A percentile compares a stretch with the other conserved stretches of the same genome.
These are phyloP conservation scores for Penicillium rolfsii DNA, from an alignment of 2,329 filamentous ascomycete species.

Conservation along the genomic window DNA sequence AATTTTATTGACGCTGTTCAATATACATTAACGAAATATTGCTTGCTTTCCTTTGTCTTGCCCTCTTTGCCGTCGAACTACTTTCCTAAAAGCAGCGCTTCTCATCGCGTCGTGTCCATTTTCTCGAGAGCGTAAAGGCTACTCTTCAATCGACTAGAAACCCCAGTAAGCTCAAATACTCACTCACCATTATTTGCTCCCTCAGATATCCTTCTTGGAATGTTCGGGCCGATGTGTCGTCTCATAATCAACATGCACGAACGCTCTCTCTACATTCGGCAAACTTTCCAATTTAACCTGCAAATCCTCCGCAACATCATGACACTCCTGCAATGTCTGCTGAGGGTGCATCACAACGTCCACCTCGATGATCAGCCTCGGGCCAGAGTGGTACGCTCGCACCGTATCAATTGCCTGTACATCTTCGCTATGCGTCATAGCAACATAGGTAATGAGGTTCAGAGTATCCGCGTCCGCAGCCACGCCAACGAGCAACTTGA, in stretches of 20 bases:
- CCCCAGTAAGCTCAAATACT: neutral
- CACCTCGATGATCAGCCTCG: conserved; percentile 18
- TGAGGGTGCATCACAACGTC: conserved; percentile 21
- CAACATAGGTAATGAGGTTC: conserved; percentile 9
- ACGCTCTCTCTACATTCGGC: conserved; percentile 15
- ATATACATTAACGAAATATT: too few species aligned
- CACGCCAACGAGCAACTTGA: conserved; percentile 5
- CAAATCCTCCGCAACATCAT: conserved; percentile 19
- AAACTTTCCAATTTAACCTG: conserved; percentile 19
- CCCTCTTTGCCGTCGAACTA: too few species aligned
- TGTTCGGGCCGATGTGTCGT: neutral
- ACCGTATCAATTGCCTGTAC: neutral
- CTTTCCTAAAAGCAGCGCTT: too few species aligned
- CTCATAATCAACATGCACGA: conserved; percentile 23
- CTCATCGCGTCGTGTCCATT: too few species aligned
- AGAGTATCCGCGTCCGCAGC: conserved; percentile 5
- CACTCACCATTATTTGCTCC: neutral
- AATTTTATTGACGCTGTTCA: neutral
- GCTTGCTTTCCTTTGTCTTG: too few species aligned
- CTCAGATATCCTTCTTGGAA: neutral
- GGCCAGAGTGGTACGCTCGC: conserved; percentile 8
- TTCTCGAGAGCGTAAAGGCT: too few species aligned
- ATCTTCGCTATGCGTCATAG: conserved; percentile 5
- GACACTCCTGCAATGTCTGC: conserved; percentile 16
- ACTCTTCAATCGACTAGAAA: too few species aligned